A percentile compares a stretch with the other conserved stretches of the same genome.
phyloP scores from a whole-genome alignment of 106 monocot species.

The Gastrodia elata region DNA sequence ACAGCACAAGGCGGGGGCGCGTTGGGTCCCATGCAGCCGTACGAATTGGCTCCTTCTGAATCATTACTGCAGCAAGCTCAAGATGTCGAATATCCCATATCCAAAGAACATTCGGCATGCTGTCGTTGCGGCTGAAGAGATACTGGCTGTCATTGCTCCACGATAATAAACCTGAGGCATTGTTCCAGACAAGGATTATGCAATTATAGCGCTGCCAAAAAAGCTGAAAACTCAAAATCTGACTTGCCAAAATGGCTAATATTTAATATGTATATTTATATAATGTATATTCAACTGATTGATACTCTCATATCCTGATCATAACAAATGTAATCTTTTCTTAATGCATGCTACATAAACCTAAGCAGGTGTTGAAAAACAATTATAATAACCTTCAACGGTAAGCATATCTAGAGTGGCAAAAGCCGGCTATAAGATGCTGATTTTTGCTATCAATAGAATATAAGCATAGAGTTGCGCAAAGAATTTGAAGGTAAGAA shows the following conservation, averaged over 20 bases:
- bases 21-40: conserved; percentile 84
- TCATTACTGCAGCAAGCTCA: conserved; percentile 63
- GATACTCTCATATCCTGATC: too few species aligned
- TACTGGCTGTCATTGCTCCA: conserved; percentile 93
- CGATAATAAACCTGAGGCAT: conserved; percentile 63
- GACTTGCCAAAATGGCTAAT: too few species aligned
- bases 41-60: conserved; percentile 82
- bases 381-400: background rate
- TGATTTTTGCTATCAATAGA: background rate
- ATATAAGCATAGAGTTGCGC: background rate
- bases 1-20: conserved; percentile 48
- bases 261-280: too few species aligned
- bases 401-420: background rate
- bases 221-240: background rate
- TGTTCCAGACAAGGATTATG: background rate
- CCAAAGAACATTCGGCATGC: conserved; percentile 86
- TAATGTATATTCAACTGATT: too few species aligned
- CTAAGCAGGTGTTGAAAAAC: background rate
- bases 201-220: background rate
- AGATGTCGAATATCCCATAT: conserved; percentile 87
- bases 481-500: background rate
- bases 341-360: too few species aligned
- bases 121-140: conserved; percentile 81
- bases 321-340: too few species aligned
- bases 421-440: background rate